Base-by-base conservation (phyloP, 2,329 filamentous ascomycete genomes). In the Aspergillus alliaceus region DNA sequence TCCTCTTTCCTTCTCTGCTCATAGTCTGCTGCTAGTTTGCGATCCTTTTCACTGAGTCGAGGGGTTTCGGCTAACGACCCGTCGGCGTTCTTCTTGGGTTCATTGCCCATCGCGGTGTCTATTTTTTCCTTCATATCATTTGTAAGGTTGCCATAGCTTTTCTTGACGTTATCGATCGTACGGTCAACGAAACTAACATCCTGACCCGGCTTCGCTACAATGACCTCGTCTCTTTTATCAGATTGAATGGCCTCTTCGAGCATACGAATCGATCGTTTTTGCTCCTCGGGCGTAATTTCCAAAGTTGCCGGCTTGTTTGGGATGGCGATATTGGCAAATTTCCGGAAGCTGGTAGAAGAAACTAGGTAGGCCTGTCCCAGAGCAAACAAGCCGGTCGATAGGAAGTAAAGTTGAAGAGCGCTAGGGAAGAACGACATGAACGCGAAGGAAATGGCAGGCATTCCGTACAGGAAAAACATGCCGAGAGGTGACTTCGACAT, bases 391-490 rank as follows among this genome's bases (percentile, higher is more conserved):
- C 76, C 74, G 4, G 72, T 75, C 12, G 70, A 63, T 52, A 82
- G 71, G 75, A 91, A 89, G 75, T 85, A 88, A 29, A 90, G 67
- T 67, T 89, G 86, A 2, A 90, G 71, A 20, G 78, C 80, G 24
- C 83, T 80, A 0, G 85, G 82, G 69, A 83, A 81, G 59, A 75
- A 82, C 12, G 75, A 65, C 52, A 85, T 86, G 67, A 89, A 77
- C 4, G 75, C 2, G 29, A 84, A 73, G 7, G 84, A 79, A 2
- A 88, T 32, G 6, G 71, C 60, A 2, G 88, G 86, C 29, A 90
- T 64, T 39, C 75, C 71, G 39, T 75, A 70, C 14, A 72, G 60
- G 32, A 82, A 56, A 2, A 70, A 57, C 65, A 66, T 75, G 55
- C 60, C 75, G 25, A 61, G 64, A 52, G 68, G 56, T 46, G 67